Base-by-base conservation (phyloP, 345 rosid genomes). In the Microthlaspi erraticum region DNA sequence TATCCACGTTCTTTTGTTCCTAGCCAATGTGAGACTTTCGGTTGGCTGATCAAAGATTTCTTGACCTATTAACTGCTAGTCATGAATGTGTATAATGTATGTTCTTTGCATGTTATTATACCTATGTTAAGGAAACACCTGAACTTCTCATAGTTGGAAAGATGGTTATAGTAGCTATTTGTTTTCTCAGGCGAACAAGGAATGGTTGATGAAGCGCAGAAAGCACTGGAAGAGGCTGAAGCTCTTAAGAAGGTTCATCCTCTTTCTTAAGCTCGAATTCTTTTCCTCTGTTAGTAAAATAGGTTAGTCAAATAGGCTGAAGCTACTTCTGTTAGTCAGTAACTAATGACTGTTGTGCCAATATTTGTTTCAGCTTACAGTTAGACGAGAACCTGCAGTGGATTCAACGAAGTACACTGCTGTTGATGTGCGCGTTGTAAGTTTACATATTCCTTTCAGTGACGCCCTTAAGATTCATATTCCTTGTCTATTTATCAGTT, bases 161-260 rank as follows among this genome's bases (percentile, higher is more conserved):
- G 8, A 36, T 26, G 29, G 23, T 20, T 32, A 63, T 1, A 5
- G 20, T 41, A 64, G 57, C 55, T 64, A 4, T 48, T 13, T 63
- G 38, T 34, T 70, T 18, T 70, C 42, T 56, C 73, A 91, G 98
- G 98, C 54, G 98, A 94, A 81, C 96, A 87, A 82, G 99, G 99
- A 73, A 89, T 94, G 99, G 92, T 94, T 60, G 99, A 94, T 71
- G 99, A 94, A 78, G 99, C 99, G 54, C 99, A 94, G 75, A 94
- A 90, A 68, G 98, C 96, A 43, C 61, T 94, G 77, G 99, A 94
- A 84, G 98, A 94, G 79, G 99, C 99, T 67, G 99, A 92, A 80
- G 98, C 98, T 60, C 98, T 94, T 41, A 94, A 90, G 81, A 94
- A 94, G 99, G 99, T 94, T 63, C 51, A 68, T 34, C 5, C 11